Base-by-base conservation (phyloP, 495 filamentous ascomycete genomes). In the Bathelium albidoporum region DNA sequence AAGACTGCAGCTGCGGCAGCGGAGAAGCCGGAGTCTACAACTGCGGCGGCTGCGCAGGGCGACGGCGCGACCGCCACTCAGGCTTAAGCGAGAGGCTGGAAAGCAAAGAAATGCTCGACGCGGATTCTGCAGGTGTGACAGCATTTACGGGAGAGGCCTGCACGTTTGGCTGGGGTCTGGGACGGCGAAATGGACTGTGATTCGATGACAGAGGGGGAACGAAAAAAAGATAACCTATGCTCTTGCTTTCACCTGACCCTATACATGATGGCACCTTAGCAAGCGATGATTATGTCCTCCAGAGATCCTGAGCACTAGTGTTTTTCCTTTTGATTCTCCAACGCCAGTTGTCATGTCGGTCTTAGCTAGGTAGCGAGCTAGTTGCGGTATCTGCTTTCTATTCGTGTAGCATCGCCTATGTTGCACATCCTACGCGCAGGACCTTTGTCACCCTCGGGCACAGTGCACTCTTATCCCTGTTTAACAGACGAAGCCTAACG, bases 1-100 rank as follows among this genome's bases (percentile, higher is more conserved):
- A 75, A 78, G 62, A 76, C 80, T 73, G 65, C 75, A 59, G 76
- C 83, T 43, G 83, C 83, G 66, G 63, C 68, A 5, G 62, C 66
- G 32, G 66, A 62, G 58, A 43, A 62, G 52, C 58, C 53, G 28
- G 43, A 65, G 43, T 41, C 20, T 14, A 43, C 68, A n/a, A 24
- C 63, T 4, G 65, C 64, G 59, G 31, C 65, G 20, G 24, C 49
- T 28, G 49, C 22, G 2, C 9, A 55, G 9, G 43, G 20, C 7
- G 49, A 55, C 20, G 43, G 43, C 18, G 10, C 43, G 20, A 29
- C 49, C n/a, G 24, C 49, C 2, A 20, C 49, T 26, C 24, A 55
- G 16, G 20, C 49, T 55, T 55, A 29, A 29, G 49, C 7, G 49
- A 9, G 24, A 9, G 49, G 29, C 5, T 26, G 49, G 49, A 24